These are phyloP conservation scores for Cryptosporidium baileyi DNA, from an alignment of 169 alveolate species.

Conservation along the genomic window DNA sequence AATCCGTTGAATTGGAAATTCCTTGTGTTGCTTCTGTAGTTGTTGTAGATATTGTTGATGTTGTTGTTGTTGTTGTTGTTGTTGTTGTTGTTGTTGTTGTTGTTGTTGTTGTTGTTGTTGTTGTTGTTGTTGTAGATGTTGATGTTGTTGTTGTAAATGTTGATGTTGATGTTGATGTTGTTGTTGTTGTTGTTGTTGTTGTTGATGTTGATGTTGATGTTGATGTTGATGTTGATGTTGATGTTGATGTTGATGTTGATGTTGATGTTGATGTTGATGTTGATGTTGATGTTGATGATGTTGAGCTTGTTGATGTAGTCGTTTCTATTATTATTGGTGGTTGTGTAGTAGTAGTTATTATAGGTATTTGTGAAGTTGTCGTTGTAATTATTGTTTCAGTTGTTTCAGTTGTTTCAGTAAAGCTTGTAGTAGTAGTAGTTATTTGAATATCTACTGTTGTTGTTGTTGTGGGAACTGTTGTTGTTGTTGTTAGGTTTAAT, in stretches of 20 bases:
- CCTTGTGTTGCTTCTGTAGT: not conserved
- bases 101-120: not conserved
- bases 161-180: not conserved
- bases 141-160: not conserved
- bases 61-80: not conserved
- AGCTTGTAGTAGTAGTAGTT: not conserved
- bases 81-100: not conserved
- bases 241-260: not conserved
- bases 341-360: not conserved
- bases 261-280: not conserved
- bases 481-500: conserved; percentile 29
- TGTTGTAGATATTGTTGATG: not conserved
- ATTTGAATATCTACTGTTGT: not conserved
- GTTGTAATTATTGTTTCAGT: conserved; percentile 1
- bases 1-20: not conserved
- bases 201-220: not conserved
- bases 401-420: not conserved
- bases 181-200: not conserved
- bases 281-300: not conserved
- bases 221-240: not conserved
- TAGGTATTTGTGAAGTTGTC: not conserved
- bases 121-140: not conserved
- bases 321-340: not conserved
- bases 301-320: not conserved
- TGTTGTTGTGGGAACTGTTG: not conserved